Base-by-base conservation (phyloP, 2,329 filamentous ascomycete species). In the Sclerotinia glacialis region DNA sequence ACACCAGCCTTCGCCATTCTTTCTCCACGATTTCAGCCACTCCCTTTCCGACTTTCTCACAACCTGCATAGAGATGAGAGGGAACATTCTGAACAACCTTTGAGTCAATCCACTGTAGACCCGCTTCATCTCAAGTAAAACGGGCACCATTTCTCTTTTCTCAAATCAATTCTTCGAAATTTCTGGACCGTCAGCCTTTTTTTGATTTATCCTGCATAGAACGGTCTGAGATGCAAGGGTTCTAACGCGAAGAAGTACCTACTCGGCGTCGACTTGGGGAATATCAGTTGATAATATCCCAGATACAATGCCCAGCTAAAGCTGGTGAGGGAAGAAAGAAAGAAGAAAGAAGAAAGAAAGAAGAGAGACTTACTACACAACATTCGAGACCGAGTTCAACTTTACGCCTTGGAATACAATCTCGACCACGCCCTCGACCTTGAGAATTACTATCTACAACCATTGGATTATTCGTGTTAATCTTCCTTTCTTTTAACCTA, bases 251-350 rank as follows among this genome's bases (percentile, higher is more conserved):
- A 23, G 16, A 37, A 21, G 44, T 60, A 60, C 28, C 42, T 60
- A 60, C 56, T 60, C 56, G 56, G 56, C 56, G 42, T 60, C 44
- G 42, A 49, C 56, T 47, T 47, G 47, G 44, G 42, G 42, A 47
- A 49, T 60, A 60, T 60, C 28, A 60, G 42, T 60, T 18, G 56
- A 34, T 28, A 5, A 60, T 7, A 23, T 47, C 14, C 56, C 56
- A 60, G 31, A 37, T n/a, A 72, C 68, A 67, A 74, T 73, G 71
- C 67, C 68, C 66, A 70, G 52, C 67, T 70, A 69, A 69, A 74
- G 72, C 71, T 68, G 56, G 56, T 3, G 56, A 60, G 44, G 56
- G 56, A 69, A 60, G 67, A 53, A 67, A 71, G 67, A 67, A 71
- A 66, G 69, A 68, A 62, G 47, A 37, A 60, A 68, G 68, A 61